Conservation (phyloP, 306 rosid species). For the Pterocarpus santalinus region DNA sequence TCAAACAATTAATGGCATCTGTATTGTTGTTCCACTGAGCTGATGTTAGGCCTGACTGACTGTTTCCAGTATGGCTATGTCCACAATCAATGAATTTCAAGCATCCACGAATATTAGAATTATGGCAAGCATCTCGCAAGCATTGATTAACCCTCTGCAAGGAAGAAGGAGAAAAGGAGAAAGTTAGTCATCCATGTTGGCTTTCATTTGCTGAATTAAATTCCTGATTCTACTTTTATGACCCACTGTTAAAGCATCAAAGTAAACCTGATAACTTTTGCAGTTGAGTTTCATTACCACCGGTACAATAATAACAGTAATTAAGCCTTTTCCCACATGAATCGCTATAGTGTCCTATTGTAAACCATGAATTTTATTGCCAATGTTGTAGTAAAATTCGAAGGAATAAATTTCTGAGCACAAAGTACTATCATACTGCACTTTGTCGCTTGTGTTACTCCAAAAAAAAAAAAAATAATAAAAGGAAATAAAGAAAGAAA, state of each 20-base stretch:
- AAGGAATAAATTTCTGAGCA: not conserved
- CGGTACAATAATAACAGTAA: no score
- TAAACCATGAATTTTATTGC: no score
- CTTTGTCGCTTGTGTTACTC: slow-evolving; percentile 11
- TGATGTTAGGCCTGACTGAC: not conserved
- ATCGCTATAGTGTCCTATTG: no score
- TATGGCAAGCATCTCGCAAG: slow-evolving; percentile 64
- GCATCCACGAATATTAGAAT: slow-evolving; percentile 13
- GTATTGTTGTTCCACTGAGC: slow-evolving; percentile 35
- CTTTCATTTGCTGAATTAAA: not conserved
- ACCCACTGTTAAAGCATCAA: slow-evolving; percentile 29
- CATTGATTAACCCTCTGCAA: slow-evolving; percentile 85
- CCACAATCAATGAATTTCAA: slow-evolving; percentile 72
- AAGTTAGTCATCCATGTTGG: slow-evolving; percentile 29
- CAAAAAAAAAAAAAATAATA: not conserved
- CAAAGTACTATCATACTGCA: not conserved
- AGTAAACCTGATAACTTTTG: not conserved
- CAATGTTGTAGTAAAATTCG: not conserved
- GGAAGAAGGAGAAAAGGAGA: slow-evolving; percentile 24
- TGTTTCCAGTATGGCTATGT: slow-evolving; percentile 26
- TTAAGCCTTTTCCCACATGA: no score
- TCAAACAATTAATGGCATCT: slow-evolving; percentile 61
- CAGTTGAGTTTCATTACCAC: slow-evolving; percentile 13
- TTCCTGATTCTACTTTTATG: no score
- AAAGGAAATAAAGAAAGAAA: not conserved